Conservation (phyloP, 306 rosid species). For the Myrica gale region DNA sequence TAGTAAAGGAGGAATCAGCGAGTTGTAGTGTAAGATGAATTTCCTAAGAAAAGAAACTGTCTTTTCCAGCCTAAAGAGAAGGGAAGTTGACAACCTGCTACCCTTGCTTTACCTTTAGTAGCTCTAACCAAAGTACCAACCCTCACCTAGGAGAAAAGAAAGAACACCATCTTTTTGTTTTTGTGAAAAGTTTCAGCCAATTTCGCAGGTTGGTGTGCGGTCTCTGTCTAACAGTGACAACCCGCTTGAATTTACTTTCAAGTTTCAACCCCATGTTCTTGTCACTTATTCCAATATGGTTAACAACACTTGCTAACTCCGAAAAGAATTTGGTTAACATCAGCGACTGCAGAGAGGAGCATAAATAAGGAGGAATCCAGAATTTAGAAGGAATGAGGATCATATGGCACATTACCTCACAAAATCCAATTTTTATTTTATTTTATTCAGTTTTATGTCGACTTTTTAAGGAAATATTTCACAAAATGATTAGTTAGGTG, state of each 20-base stretch:
- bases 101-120: slow-evolving; percentile 32
- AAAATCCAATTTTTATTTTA: too few species aligned
- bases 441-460: too few species aligned
- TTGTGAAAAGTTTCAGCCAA: neutral
- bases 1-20: neutral
- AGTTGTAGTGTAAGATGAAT: neutral
- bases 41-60: neutral
- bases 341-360: too few species aligned
- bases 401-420: too few species aligned
- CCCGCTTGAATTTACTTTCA: slow-evolving; percentile 19
- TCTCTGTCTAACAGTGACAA: neutral
- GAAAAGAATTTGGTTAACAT: neutral
- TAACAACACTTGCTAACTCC: neutral
- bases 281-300: too few species aligned
- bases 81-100: slow-evolving; percentile 24
- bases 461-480: too few species aligned
- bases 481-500: too few species aligned
- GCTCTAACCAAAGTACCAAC: slow-evolving; percentile 25
- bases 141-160: slow-evolving; percentile 1
- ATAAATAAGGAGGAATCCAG: too few species aligned
- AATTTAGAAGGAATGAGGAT: too few species aligned
- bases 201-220: neutral
- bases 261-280: neutral
- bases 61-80: slow-evolving; percentile 1
- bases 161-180: too few species aligned